These are phyloP conservation scores for Pogostemon cablin DNA, from an alignment of 257 asterid genomes.

Conservation along the genomic window DNA sequence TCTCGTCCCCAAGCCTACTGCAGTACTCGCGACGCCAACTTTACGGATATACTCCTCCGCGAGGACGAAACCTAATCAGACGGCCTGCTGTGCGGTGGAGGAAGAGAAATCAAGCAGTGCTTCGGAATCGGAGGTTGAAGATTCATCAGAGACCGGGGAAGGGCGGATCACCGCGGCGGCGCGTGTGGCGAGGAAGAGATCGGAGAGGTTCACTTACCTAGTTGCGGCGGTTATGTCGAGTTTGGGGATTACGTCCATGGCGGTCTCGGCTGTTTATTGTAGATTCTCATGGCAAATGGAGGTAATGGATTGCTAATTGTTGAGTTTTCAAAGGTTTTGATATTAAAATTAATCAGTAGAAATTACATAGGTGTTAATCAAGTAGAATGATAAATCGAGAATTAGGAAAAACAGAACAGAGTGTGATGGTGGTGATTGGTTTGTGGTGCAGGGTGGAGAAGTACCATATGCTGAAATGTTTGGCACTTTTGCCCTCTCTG, in stretches of 20 bases:
- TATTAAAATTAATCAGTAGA: no score
- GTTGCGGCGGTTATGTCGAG: slow-evolving; percentile 94
- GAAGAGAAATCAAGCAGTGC: slow-evolving; percentile 37
- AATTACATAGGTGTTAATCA: no score
- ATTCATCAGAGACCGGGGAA: slow-evolving; percentile 28
- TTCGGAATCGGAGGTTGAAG: neutral
- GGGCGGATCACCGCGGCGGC: slow-evolving; percentile 44
- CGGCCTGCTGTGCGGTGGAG: slow-evolving; percentile 47
- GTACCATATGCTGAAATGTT: slow-evolving; percentile 87
- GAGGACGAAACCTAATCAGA: slow-evolving; percentile 39
- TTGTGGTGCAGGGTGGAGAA: slow-evolving; percentile 69
- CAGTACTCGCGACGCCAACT: slow-evolving; percentile 30
- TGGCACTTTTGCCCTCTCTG: slow-evolving; percentile 89
- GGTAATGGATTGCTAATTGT: slow-evolving; percentile 41
- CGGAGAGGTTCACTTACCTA: slow-evolving; percentile 83
- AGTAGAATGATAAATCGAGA: no score
- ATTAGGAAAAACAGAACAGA: no score
- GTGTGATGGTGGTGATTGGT: neutral
- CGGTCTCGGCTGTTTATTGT: slow-evolving; percentile 71
- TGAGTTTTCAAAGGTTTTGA: neutral
- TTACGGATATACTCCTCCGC: slow-evolving; percentile 31
- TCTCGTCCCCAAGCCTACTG: slow-evolving; percentile 31
- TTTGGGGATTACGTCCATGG: slow-evolving; percentile 80
- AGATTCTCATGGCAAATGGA: slow-evolving; percentile 98
- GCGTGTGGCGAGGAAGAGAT: slow-evolving; percentile 66